Percentiles rank a stretch among this genome's conserved stretches.
phyloP scores from a whole-genome alignment of 345 rosid genomes.

The Citrus mangshanensis region DNA sequence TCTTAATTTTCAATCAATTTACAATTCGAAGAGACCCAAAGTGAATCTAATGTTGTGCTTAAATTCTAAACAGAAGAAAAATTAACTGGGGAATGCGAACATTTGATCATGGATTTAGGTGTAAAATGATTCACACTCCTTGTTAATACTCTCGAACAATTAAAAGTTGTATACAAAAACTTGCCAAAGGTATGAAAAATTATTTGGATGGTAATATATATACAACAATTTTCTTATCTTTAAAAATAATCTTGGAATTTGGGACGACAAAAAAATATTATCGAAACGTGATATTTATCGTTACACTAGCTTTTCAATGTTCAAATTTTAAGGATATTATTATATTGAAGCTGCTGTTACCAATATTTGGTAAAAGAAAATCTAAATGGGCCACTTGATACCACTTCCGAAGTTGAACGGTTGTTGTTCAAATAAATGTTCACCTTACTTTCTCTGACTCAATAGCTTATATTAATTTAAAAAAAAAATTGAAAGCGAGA shows the following conservation, averaged over 20 bases:
- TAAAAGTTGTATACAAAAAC: not conserved
- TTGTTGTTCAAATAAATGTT: constrained; percentile 7
- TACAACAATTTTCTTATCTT: no score
- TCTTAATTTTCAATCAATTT: not conserved
- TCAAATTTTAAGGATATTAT: not conserved
- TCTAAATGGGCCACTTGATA: not conserved
- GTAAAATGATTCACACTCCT: not conserved
- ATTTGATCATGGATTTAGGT: not conserved
- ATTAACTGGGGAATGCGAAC: not conserved
- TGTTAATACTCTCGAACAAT: not conserved
- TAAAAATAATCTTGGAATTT: no score
- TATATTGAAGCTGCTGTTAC: not conserved
- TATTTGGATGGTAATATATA: no score
- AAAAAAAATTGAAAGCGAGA: constrained; percentile 10
- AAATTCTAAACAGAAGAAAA: no score
- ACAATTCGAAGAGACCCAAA: not conserved
- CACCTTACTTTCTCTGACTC: not conserved
- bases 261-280: not conserved
- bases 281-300: not conserved
- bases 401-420: not conserved
- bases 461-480: not conserved
- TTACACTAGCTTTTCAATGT: not conserved
- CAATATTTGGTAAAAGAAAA: not conserved
- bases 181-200: not conserved
- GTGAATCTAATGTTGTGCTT: not conserved